Base-by-base conservation (phyloP, 192 early-diverging fungal species). In the Borealophlyctis nickersoniae region DNA sequence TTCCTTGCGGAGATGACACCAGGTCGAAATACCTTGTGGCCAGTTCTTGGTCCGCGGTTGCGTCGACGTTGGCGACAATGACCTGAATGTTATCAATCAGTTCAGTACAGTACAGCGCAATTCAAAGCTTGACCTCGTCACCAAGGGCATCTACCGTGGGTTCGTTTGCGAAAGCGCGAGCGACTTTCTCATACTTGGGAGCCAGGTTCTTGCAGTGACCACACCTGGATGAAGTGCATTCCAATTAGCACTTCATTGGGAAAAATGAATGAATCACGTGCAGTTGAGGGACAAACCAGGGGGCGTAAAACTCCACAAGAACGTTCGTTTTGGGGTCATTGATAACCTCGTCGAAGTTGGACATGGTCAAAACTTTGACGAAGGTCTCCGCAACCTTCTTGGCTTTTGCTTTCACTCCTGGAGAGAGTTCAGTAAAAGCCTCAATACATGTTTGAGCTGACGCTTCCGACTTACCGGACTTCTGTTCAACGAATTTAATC, bases 301-400 rank as follows among this genome's bases (percentile, higher is more conserved):
- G 87, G 22, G 94, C 95, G 76, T 88, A 95, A 73, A 96, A 97
- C 74, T 93, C 90, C 32, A 96, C 95, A 63, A 99, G 73, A 7
- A 87, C 87, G 72, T 83, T 71, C 54, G 84, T 88, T 65, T 87
- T 90, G 63, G 78, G 66, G 36, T 86, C 73, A 59, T 89, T 82
- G 39, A 90, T 66, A 45, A 88, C 78, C 26, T 79, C 67, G 56
- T 94, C 86, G 77, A 99, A 99, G 52, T 79, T 84, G 31, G 73
- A 75, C 58, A 81, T 79, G 56, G 86, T 84, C 36, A 99, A 83
- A 27, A 81, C 83, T 32, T 62, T 70, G 5, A 97, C 92, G 31
- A 77, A 67, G 4, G 90, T 79, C 22, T 84, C 67, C 14, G 79
- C 58, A n/a, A n/a, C 9, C 68, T 88, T 88, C 79, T 91, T 89